phyloP scores from a whole-genome alignment of 2,329 filamentous ascomycete species.

The Aspergillaceae sp. region DNA sequence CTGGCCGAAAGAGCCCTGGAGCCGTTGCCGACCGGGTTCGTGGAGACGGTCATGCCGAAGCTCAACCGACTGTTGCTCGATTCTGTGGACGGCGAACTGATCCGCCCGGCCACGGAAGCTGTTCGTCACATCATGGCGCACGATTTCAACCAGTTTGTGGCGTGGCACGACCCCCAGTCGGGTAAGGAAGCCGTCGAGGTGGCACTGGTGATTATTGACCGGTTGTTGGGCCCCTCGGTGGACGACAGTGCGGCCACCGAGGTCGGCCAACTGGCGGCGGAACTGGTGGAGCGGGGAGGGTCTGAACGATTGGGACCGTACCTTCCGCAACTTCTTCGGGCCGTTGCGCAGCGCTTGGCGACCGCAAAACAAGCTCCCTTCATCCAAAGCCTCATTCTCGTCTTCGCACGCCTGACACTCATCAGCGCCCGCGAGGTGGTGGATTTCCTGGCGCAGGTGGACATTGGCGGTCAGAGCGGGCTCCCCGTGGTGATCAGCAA shows the following conservation, averaged over 20 bases:
- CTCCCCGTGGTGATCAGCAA: conserved; percentile 82
- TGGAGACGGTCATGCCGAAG: conserved; percentile 78
- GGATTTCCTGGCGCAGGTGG: conserved; percentile 77
- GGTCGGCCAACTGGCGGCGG: conserved; percentile 86
- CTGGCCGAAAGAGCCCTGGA: conserved; percentile 75
- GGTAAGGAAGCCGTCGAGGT: conserved; percentile 81
- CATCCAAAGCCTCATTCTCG: conserved; percentile 90
- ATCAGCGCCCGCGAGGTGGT: conserved; percentile 82
- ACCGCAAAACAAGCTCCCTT: conserved; percentile 78
- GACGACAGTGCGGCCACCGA: conserved; percentile 93
- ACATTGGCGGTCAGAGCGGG: conserved; percentile 68
- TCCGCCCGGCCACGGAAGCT: conserved; percentile 75
- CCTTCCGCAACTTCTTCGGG: conserved; percentile 75
- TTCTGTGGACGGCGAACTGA: conserved; percentile 76
- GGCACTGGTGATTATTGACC: conserved; percentile 83
- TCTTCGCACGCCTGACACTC: conserved; percentile 84
- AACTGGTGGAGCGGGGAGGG: conserved; percentile 91
- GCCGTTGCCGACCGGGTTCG: conserved; percentile 78
- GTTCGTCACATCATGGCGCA: conserved; percentile 85
- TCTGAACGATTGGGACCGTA: conserved; percentile 85
- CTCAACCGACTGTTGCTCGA: conserved; percentile 72
- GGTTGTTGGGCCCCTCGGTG: conserved; percentile 72
- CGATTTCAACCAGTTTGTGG: conserved; percentile 81
- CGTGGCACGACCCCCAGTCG: conserved; percentile 67
- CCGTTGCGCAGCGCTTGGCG: conserved; percentile 75